Base-by-base conservation (phyloP, 164 flowering plant genomes). In the Tetrastigma voinierianum region DNA sequence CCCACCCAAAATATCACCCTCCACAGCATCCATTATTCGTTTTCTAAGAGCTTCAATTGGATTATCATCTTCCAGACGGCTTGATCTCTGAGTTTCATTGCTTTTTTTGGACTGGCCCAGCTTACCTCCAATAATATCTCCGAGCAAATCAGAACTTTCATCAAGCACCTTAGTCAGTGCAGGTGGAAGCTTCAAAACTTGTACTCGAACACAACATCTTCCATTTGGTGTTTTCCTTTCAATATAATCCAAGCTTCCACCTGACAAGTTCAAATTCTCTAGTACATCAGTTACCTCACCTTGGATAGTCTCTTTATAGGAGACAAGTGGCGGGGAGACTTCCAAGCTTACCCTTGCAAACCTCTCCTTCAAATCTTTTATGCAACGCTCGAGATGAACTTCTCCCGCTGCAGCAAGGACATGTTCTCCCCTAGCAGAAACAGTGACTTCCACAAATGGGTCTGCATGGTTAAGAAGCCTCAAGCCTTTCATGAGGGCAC, bases 371-470 rank as follows among this genome's bases (percentile, higher is more conserved):
- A 93, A 72, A 78, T 93, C 98, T 71, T 87, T 93, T 67, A 90
- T 81, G 76, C 98, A 90, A 73, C 98, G 84, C 77, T 93, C 96
- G 10, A 93, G 83, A 75, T 93, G 98, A 68, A 93, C 96, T 73
- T 93, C 96, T 48, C 98, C 98, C 21, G 97, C 97, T 59, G 96
- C 96, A 65, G 96, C 87, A 77, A 92, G 87, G 55, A 93, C 98
- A 69, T 93, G 96, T 68, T 93, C 98, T 18, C 98, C 98, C 70
- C 89, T 87, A 32, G 91, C 70, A 70, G 98, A 93, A 73, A 93
- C 93, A 47, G 83, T 77, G 46, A 93, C 87, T 78, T 93, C 98
- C 2, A 93, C 96, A 82, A 93, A 91, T 9, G 98, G 96, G 70
- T 93, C 98, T 15, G 98, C 98, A 1, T 91, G 81, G 60, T 93